phyloP scores from a whole-genome alignment of 768 basidiomycete species.

The Trametes gibbosa region DNA sequence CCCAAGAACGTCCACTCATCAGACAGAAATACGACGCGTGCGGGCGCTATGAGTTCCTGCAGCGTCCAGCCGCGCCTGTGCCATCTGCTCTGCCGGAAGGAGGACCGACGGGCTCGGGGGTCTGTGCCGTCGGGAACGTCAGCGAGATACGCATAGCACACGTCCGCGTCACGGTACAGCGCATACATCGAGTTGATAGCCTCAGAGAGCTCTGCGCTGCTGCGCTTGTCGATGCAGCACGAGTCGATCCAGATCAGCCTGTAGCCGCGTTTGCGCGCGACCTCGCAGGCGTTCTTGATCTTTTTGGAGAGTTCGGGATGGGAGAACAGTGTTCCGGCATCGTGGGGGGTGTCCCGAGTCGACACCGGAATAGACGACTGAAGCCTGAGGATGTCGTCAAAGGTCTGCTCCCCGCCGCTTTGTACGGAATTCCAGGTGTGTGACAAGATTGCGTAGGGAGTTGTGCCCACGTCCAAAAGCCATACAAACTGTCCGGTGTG shows the following conservation, averaged over 20 bases:
- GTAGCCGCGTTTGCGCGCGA: not conserved
- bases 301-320: not conserved
- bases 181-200: constrained; percentile 1
- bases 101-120: not conserved
- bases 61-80: not conserved
- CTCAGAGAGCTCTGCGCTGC: not conserved
- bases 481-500: not conserved
- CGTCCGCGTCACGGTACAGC: not conserved
- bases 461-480: not conserved
- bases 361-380: not conserved
- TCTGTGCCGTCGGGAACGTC: not conserved
- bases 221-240: not conserved
- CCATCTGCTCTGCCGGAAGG: not conserved
- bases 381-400: not conserved
- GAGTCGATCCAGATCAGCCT: not conserved
- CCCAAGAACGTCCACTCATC: not conserved
- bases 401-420: not conserved
- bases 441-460: not conserved
- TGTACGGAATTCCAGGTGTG: not conserved
- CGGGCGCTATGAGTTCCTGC: constrained; percentile 3
- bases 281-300: not conserved
- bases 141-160: not conserved
- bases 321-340: not conserved
- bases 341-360: not conserved
- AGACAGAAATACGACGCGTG: not conserved